Evolutionary conservation across 148 eudicot species (phyloP).

Genomic region (Pouteria glomerata): DNA sequence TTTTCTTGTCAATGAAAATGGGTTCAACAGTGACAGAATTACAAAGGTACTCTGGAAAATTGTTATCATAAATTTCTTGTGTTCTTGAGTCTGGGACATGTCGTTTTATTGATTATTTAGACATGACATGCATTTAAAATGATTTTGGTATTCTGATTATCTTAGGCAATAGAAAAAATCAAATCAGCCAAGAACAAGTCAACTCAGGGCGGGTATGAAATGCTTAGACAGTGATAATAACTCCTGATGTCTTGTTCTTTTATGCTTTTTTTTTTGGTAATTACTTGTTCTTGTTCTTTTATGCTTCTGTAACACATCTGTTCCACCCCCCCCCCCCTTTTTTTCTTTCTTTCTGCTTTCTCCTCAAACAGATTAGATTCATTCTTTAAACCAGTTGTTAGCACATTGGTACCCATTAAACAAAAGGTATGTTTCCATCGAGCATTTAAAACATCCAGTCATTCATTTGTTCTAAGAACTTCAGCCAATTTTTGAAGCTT

Average conservation of each 20-base stretch:
- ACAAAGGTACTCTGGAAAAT: conserved; percentile 44
- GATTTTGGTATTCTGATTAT: conserved; percentile 1
- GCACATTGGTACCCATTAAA: conserved; percentile 59
- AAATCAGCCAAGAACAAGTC: conserved; percentile 90
- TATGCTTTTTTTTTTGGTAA: background rate
- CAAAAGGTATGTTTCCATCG: conserved; percentile 56
- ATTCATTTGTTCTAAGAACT: background rate
- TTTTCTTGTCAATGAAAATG: conserved; percentile 90
- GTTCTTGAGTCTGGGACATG: background rate
- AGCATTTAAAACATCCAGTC: background rate
- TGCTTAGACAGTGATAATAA: conserved; percentile 2
- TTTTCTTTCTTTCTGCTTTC: background rate
- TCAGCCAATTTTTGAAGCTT: background rate
- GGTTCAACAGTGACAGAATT: conserved; percentile 86
- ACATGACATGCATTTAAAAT: background rate
- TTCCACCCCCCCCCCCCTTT: background rate
- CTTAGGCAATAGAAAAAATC: conserved; percentile 87
- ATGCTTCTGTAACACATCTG: background rate
- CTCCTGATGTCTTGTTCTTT: background rate
- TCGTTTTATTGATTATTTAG: background rate
- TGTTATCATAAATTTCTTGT: background rate
- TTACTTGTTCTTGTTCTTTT: background rate
- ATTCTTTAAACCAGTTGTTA: conserved; percentile 66
- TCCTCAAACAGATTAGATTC: conserved; percentile 66
- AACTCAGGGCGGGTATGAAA: conserved; percentile 78